A percentile compares a stretch with the other conserved stretches of the same genome.
Evolutionary conservation across 2,329 filamentous ascomycete species (phyloP).

Genomic region (Penicillium sp.): DNA sequence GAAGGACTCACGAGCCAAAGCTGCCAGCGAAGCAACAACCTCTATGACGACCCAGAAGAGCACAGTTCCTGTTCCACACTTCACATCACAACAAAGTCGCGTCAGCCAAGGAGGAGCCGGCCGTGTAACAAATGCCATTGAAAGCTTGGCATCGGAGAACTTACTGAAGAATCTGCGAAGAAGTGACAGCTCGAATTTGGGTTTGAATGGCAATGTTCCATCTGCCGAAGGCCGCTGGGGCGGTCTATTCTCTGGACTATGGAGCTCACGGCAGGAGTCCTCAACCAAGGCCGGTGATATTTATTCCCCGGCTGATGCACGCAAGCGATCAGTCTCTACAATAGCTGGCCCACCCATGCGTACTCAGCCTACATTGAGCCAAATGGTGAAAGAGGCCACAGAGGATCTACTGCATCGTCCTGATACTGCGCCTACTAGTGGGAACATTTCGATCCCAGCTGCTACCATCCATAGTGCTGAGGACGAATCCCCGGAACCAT

Average conservation of each 20-base stretch:
- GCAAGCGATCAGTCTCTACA: slow-evolving; percentile 31
- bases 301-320: slow-evolving; percentile 23
- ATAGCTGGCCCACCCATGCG: slow-evolving; percentile 25
- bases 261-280: slow-evolving; percentile 52
- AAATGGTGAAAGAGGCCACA: slow-evolving; percentile 37
- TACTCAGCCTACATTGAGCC: slow-evolving; percentile 29
- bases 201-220: slow-evolving; percentile 48
- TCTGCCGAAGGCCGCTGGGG: slow-evolving; percentile 54
- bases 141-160: slow-evolving; percentile 55
- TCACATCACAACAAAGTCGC: slow-evolving; percentile 45
- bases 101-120: slow-evolving; percentile 27
- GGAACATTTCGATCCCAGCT: slow-evolving; percentile 37
- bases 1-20: slow-evolving; percentile 45
- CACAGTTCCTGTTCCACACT: slow-evolving; percentile 55
- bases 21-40: slow-evolving; percentile 52
- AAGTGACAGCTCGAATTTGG: slow-evolving; percentile 51
- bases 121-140: slow-evolving; percentile 30
- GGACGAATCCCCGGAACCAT: slow-evolving; percentile 30
- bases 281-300: slow-evolving; percentile 41
- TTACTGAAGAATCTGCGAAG: slow-evolving; percentile 55
- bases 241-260: slow-evolving; percentile 56
- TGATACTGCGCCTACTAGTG: slow-evolving; percentile 25
- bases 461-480: slow-evolving; percentile 17
- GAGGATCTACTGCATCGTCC: slow-evolving; percentile 17
- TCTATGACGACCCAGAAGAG: slow-evolving; percentile 53